Base-by-base conservation (phyloP, 108 stramenopile genomes). In the Skeletonema potamos region DNA sequence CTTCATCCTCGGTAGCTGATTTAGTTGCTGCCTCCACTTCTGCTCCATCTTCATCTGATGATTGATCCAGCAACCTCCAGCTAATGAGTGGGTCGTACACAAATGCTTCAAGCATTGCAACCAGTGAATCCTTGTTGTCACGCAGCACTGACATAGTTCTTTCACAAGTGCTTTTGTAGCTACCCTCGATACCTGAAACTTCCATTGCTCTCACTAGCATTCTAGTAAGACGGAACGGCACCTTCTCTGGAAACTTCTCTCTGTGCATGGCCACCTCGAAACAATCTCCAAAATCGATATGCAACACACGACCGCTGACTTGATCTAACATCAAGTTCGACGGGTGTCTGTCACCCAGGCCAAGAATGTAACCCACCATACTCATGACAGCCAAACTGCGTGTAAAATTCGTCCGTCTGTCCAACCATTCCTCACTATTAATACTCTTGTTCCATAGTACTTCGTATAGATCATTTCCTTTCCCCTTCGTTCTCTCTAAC, bases 201-300 rank as follows among this genome's bases (percentile, higher is more conserved):
- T 99, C 99, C 99, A 99, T 99, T 15, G 99, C 98, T 58, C 97
- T 94, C 54, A 94, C 87, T 20, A 99, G 87, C 99, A 99, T 99
- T n/a, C 99, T 82, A 18, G 99, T 99, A 4, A 99, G 82, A 27
- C 99, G 97, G 73, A 99, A 99, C 0, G 99, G 99, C 6, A 99
- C 93, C 67, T 86, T 95, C 76, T 99, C 99, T 6, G 99, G 99
- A 59, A 90, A 99, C 70, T 98, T 99, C 8, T 98, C 98, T 22
- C 99, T 89, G 58, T 95, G 89, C 97, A 96, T 98, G 48, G 98
- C 97, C 54, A 99, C 98, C 79, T 99, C 99, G 56, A 99, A 99
- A 72, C 99, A 79, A 56, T 86, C 82, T 63, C 93, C 95, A 64
- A 96, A 93, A 83, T 97, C 97, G 75, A 98, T 97, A 82, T 98